Evolutionary conservation across 2,329 filamentous ascomycete genomes (phyloP), one percentile per base, ranked within the genome.

Genomic region (Monilinia polystroma): DNA sequence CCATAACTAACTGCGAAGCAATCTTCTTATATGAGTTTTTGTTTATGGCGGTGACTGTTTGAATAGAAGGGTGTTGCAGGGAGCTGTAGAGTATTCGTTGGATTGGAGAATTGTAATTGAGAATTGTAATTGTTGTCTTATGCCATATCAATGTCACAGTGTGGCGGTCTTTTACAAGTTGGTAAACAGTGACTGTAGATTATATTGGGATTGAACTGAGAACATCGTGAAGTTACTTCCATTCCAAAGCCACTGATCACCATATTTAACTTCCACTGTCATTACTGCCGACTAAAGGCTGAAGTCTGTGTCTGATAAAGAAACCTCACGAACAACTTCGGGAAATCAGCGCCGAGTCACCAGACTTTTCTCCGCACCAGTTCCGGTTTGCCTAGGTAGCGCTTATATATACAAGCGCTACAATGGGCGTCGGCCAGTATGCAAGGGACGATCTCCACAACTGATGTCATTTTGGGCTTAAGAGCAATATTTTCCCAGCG

Each of bases 371-470:
- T 59, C 57, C 56, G 5, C 20, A 12, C 6, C 12, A 8, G 53
- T 7, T 51, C 11, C 57, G 57, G 20, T 1, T 16, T 38, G 11
- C 14, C 29, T 16, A 4, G 3, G 16, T 16, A 58, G 4, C 12
- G 49, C n/a, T 38, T 32, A 35, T 49, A 23, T 60, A 23, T 16
- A n/a, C 49, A 60, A 60, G 45, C 57, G 29, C 43, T 38, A 47
- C n/a, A 23, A 51, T 18, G 26, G n/a, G 43, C 12, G 47, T 59
- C 20, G 43, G 32, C 23, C 26, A 41, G 7, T 47, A 47, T 47
- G 11, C 18, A 47, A 32, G 26, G 56, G 18, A 4, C n/a, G 18
- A n/a, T n/a, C 32, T n/a, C 20, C 32, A 14, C 53, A 12, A 14
- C 16, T 35, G 16, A 54, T 54, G 52, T 54, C 26, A 54, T 32